phyloP scores from a whole-genome alignment of 495 filamentous ascomycete genomes.

The Cladorrhinum samala region DNA sequence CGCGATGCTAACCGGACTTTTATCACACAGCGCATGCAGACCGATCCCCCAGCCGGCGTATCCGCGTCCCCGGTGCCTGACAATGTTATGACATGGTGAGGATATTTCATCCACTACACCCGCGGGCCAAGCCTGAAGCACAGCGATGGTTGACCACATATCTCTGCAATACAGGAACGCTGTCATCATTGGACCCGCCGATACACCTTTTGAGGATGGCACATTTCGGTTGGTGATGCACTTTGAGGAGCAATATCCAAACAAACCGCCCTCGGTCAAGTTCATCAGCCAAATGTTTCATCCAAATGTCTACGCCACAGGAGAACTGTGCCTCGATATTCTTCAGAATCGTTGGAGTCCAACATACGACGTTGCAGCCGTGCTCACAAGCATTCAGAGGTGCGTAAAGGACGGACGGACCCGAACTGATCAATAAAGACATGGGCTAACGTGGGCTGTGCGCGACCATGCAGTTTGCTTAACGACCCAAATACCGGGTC shows the following conservation, averaged over 20 bases:
- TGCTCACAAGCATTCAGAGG: constrained; percentile 97
- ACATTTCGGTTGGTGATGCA: constrained; percentile 98
- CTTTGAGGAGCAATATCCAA: constrained; percentile 97
- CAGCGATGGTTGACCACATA: constrained; percentile 2
- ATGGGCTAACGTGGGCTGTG: not conserved
- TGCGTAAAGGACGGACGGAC: constrained; percentile 28
- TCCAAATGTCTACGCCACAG: constrained; percentile 95
- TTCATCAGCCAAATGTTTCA: constrained; percentile 99
- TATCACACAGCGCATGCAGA: constrained; percentile 84
- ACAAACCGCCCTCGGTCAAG: constrained; percentile 95
- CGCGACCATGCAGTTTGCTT: constrained; percentile 61
- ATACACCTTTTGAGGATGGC: constrained; percentile 97
- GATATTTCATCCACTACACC: not conserved
- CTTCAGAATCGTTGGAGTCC: constrained; percentile 98
- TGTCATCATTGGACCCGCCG: constrained; percentile 95
- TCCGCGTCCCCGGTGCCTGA: constrained; percentile 95
- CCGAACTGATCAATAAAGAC: constrained; percentile 3
- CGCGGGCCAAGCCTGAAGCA: not conserved
- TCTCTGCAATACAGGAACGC: constrained; percentile 70
- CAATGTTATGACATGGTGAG: constrained; percentile 99
- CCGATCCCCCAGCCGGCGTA: constrained; percentile 93
- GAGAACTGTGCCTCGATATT: constrained; percentile 94
- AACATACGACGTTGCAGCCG: constrained; percentile 95
- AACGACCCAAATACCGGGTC: constrained; percentile 98
- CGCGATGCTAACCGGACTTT: constrained; percentile 14